Base-by-base conservation (phyloP, 805 yeast species). In the Metschnikowia santaceciliae region DNA sequence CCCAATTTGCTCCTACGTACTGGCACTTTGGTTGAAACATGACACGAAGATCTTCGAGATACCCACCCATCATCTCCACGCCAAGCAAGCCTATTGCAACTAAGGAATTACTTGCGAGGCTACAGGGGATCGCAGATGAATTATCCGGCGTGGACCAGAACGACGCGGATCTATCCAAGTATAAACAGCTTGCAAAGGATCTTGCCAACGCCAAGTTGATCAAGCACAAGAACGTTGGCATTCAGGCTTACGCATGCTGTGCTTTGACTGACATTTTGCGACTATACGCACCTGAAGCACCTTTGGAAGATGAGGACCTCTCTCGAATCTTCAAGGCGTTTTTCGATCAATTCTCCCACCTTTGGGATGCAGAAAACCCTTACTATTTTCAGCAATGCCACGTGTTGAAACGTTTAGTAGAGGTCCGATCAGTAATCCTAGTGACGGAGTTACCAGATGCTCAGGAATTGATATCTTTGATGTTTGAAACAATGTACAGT, bases 221-320 rank as follows among this genome's bases (percentile, higher is more conserved):
- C 2, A 72, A 69, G 34, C 85, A 84, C 60, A 75, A 80, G 45
- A 89, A 88, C 61, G 52, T 64, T 3, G 94, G 92, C 4, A 82
- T 90, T 6, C 86, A 83, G 56, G 81, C 91, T 0, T 80, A 74
- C 51, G 78, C 78, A 1, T 83, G 94, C 6, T 85, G 95, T 61
- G 83, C 94, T 55, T 55, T 90, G 6, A 76, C 90, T 5, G 96
- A 90, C 63, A 72, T 91, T 8, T 67, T 90, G 39, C 74, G 96
- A 51, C 65, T 91, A 14, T 85, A 77, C 60, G 97, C 96, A 0
- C 97, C 97, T 0, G 88, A 90, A 63, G 96, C 96, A 6, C 97
- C 97, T 3, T 90, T 78, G 66, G 81, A 86, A 1, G 82, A 83
- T 22, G 55, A 70, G 1, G 84, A 86, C 56, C 71, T 90, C 36